Evolutionary conservation across 1,284 basidiomycete genomes (phyloP).

Genomic region (Tilletia setariae): DNA sequence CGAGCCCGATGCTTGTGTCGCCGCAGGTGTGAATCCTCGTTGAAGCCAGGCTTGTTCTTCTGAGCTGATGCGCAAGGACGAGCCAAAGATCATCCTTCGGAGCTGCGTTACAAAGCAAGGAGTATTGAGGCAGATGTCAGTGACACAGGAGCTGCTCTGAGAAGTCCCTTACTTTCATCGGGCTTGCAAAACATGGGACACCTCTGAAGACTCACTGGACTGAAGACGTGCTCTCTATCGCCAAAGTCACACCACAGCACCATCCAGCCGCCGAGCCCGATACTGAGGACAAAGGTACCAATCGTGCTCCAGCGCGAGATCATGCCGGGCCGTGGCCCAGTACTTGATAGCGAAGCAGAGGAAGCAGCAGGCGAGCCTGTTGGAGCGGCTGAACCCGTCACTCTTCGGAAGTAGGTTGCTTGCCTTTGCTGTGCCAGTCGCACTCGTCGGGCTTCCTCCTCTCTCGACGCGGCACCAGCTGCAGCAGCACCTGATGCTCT

Average conservation of each 20-base stretch:
- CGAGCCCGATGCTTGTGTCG: neutral
- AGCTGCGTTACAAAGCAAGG: too few species aligned
- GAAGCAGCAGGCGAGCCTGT: neutral
- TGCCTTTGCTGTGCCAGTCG: neutral
- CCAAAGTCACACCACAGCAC: conserved; percentile 3
- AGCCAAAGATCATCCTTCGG: neutral
- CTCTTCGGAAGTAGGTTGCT: neutral
- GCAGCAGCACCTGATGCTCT: neutral
- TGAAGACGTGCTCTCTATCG: conserved; percentile 10
- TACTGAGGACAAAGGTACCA: neutral
- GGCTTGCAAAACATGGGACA: too few species aligned
- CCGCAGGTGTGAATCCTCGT: neutral
- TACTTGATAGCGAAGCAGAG: neutral
- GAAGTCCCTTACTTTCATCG: too few species aligned
- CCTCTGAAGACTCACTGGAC: conserved; percentile 4
- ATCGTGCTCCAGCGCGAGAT: neutral
- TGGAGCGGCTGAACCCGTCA: neutral
- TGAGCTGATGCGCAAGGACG: neutral
- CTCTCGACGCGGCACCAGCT: neutral
- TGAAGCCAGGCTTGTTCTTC: neutral
- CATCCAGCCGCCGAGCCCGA: conserved; percentile 3
- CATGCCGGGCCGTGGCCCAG: neutral
- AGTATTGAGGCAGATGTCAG: too few species aligned
- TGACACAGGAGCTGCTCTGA: too few species aligned
- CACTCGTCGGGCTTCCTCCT: neutral